A percentile compares a stretch with the other conserved stretches of the same genome.
Conservation (phyloP, 768 basidiomycete genomes). For the Mycena galopus region DNA sequence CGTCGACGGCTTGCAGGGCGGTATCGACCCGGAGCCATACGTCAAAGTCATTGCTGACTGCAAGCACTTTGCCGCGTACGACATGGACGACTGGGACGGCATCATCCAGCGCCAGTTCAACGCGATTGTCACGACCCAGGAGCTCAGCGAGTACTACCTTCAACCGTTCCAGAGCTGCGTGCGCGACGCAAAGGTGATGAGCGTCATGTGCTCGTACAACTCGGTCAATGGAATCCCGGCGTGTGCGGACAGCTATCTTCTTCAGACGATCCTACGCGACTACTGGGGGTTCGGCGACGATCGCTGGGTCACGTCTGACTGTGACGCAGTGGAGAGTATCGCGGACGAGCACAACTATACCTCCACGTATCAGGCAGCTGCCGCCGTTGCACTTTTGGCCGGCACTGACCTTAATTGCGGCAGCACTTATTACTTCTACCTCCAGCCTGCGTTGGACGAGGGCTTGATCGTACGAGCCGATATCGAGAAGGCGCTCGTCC, state of each 20-base stretch:
- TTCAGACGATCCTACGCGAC: slow-evolving; percentile 66
- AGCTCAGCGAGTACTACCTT: slow-evolving; percentile 68
- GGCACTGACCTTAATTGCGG: slow-evolving; percentile 72
- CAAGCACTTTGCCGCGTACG: slow-evolving; percentile 72
- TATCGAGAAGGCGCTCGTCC: slow-evolving; percentile 58
- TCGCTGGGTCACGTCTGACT: slow-evolving; percentile 70
- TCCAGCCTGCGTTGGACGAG: slow-evolving; percentile 64
- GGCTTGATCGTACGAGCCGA: slow-evolving; percentile 60
- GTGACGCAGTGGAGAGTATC: slow-evolving; percentile 63
- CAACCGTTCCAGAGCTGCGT: slow-evolving; percentile 68
- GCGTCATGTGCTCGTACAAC: slow-evolving; percentile 57
- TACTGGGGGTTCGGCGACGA: slow-evolving; percentile 65
- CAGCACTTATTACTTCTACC: slow-evolving; percentile 56
- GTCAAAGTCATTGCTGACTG: slow-evolving; percentile 68
- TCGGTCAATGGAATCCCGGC: slow-evolving; percentile 71
- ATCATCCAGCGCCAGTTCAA: slow-evolving; percentile 64
- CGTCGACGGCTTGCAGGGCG: slow-evolving; percentile 69
- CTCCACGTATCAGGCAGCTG: slow-evolving; percentile 57
- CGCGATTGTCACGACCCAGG: slow-evolving; percentile 65
- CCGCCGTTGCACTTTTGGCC: slow-evolving; percentile 63
- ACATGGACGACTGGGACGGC: slow-evolving; percentile 69
- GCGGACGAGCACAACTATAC: slow-evolving; percentile 65
- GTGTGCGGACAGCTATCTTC: slow-evolving; percentile 65
- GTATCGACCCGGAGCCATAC: slow-evolving; percentile 63
- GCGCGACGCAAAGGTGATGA: slow-evolving; percentile 60